Evolutionary conservation across 2,329 filamentous ascomycete genomes (phyloP).

Genomic region (Phaeophleospora eucalypticola): DNA sequence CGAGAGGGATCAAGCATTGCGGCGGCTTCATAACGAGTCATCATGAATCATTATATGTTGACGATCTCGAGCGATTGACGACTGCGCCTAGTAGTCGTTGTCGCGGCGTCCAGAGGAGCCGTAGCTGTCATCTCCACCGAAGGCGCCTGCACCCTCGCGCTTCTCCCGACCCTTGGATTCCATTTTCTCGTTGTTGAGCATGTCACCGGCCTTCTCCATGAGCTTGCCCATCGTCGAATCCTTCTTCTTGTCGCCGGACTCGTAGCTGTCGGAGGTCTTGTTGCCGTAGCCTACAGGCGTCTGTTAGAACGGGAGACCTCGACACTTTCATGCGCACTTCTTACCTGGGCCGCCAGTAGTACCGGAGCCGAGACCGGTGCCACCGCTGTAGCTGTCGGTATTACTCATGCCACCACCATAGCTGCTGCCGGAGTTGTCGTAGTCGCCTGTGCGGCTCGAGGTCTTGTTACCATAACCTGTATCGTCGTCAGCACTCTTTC

Average conservation of each 20-base stretch:
- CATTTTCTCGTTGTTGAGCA: conserved; percentile 47
- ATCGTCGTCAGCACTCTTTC: not conserved
- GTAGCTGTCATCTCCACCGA: conserved; percentile 5
- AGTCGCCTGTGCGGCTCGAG: not conserved
- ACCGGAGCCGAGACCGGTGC: not conserved
- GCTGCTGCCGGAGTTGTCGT: conserved; percentile 9
- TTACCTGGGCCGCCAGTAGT: not conserved
- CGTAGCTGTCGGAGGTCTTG: not conserved
- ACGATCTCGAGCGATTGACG: too few relatives aligned
- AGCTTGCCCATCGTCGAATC: conserved; percentile 28
- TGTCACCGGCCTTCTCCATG: conserved; percentile 55
- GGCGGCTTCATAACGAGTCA: not conserved
- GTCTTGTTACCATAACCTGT: conserved; percentile 8
- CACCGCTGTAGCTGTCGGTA: conserved; percentile 6
- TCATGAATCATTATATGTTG: not conserved
- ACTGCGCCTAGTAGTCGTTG: conserved; percentile 1
- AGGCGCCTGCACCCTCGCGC: conserved; percentile 42
- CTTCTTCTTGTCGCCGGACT: conserved; percentile 5
- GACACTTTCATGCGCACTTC: not conserved
- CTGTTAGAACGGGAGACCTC: not conserved
- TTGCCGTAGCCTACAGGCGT: conserved; percentile 2
- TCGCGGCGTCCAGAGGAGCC: not conserved
- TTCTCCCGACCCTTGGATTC: conserved; percentile 49
- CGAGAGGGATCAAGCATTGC: not conserved
- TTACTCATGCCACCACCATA: conserved; percentile 3